A percentile compares a stretch with the other conserved stretches of the same genome.
Evolutionary conservation across 306 rosid genomes (phyloP).

Genomic region (Prunus padus): DNA sequence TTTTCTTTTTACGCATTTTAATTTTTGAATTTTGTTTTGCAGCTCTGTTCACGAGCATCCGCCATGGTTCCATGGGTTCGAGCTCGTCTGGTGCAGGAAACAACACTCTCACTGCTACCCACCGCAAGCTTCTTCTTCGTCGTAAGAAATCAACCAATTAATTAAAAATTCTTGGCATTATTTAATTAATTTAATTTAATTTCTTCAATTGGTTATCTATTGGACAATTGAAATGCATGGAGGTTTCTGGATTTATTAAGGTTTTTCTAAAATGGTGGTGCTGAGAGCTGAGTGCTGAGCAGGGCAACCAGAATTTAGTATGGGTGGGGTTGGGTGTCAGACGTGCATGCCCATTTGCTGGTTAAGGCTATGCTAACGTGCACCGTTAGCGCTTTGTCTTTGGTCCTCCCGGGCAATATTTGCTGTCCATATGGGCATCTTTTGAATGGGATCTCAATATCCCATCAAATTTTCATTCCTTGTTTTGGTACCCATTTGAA

Average conservation of each 20-base stretch:
- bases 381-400: slow-evolving; percentile 18
- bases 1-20: not conserved
- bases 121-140: slow-evolving; percentile 65
- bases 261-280: not conserved
- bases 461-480: slow-evolving; percentile 20
- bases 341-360: slow-evolving; percentile 23
- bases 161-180: too few species aligned
- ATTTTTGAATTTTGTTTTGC: slow-evolving; percentile 6
- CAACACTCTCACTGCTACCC: slow-evolving; percentile 24
- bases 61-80: slow-evolving; percentile 2
- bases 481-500: slow-evolving; percentile 15
- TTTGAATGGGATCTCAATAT: slow-evolving; percentile 8
- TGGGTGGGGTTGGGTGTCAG: slow-evolving; percentile 40
- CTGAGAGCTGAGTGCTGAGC: not conserved
- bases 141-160: slow-evolving; percentile 19
- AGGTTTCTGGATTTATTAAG: not conserved
- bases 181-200: not conserved
- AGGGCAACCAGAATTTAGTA: not conserved
- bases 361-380: slow-evolving; percentile 28
- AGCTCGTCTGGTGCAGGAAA: slow-evolving; percentile 11
- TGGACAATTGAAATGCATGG: not conserved
- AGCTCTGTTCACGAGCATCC: slow-evolving; percentile 24
- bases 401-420: slow-evolving; percentile 4
- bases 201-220: not conserved
- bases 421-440: slow-evolving; percentile 2